phyloP scores from a whole-genome alignment of 2,329 filamentous ascomycete species.

The Colletotrichum sp. region DNA sequence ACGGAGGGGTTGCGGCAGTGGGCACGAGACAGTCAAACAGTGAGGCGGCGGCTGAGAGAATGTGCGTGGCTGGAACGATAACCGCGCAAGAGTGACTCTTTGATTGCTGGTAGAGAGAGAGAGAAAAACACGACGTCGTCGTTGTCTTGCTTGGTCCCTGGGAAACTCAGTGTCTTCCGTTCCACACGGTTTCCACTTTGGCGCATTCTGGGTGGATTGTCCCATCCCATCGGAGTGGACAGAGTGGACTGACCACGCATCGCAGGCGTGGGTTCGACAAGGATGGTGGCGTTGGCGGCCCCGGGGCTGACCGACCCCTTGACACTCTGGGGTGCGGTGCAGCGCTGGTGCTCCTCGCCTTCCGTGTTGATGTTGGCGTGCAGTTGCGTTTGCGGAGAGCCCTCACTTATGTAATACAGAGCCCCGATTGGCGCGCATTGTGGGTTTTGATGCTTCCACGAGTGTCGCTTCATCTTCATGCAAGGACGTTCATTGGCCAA shows the following conservation, averaged over 20 bases:
- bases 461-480: neutral
- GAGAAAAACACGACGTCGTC: neutral
- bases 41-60: neutral
- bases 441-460: neutral
- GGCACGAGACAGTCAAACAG: neutral
- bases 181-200: neutral
- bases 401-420: constrained; percentile 7
- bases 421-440: neutral
- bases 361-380: neutral
- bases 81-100: neutral
- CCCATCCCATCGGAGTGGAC: constrained; percentile 15
- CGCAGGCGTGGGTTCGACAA: constrained; percentile 8
- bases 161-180: neutral
- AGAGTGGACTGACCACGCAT: constrained; percentile 17
- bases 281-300: neutral
- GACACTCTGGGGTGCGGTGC: neutral
- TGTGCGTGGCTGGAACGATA: constrained; percentile 11
- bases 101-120: neutral
- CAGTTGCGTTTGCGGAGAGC: neutral
- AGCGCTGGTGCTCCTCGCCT: neutral
- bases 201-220: constrained; percentile 5
- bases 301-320: neutral
- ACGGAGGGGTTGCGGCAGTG: neutral
- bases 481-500: constrained; percentile 1
- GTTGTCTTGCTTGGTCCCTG: neutral